Base-by-base conservation (phyloP, 2,329 filamentous ascomycete genomes). In the Ploettnerulaceae sp. region DNA sequence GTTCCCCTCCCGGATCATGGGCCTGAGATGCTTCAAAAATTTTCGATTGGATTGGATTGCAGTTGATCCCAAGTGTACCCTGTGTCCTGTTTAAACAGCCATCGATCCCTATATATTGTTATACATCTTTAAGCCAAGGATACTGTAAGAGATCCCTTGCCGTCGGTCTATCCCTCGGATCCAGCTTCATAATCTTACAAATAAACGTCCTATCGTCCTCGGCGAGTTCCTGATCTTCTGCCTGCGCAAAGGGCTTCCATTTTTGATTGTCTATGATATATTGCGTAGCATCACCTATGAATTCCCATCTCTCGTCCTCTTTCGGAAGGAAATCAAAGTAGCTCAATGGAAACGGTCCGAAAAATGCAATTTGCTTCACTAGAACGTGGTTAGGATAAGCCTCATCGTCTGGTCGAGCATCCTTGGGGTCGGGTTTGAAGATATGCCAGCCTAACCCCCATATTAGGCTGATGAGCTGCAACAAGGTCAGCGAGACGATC, bases 101-200 rank as follows among this genome's bases (percentile, higher is more conserved):
- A 36, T 45, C 32, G 24, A 31, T 45, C 41, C 33, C 24, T 37
- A 28, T 33, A 33, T 25, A n/a, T n/a, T n/a, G n/a, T n/a, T 38
- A 32, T 33, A 38, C 34, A 45, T 22, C 34, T 25, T 14, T 11
- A 40, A 46, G 28, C 44, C 35, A 46, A 20, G 44, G 17, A 52
- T 60, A 55, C 37, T 48, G 22, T 28, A 60, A 41, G 11, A 59
- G 50, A 21, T 59, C 45, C 29, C 26, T 46, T 15, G 58, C 58
- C 29, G 57, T 59, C 22, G 56, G 58, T 25, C 58, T 52, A 32
- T 59, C 54, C 36, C 53, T 56, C 24, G 57, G 57, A 45, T 59
- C 55, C 11, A 59, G 28, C 42, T 55, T 56, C 57, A 61, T 56
- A 24, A 57, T 54, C 34, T 41, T 58, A 29, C 47, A 49, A 32